These are phyloP conservation scores for Funneliformis caledonium DNA, from an alignment of 371 early-diverging fungal genomes.

Conservation along the genomic window DNA sequence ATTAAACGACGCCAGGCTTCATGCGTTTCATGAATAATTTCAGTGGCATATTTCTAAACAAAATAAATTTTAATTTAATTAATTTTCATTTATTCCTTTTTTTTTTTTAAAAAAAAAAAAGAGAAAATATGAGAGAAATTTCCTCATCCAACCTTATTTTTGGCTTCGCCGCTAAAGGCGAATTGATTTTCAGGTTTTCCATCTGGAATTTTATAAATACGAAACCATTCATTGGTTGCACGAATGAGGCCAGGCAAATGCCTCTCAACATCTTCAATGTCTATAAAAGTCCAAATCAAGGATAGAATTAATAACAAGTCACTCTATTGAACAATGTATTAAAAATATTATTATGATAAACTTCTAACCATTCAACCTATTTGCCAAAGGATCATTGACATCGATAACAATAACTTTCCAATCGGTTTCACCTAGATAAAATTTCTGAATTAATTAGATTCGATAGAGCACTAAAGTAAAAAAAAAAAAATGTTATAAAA, in stretches of 20 bases:
- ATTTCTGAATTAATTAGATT: background rate
- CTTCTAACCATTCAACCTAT: slow-evolving; percentile 85
- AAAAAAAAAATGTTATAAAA: slow-evolving; percentile 19
- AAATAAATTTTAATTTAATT: too few species aligned
- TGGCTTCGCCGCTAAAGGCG: slow-evolving; percentile 94
- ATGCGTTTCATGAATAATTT: slow-evolving; percentile 91
- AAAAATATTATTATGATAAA: too few species aligned
- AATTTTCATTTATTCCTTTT: background rate
- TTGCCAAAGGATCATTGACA: slow-evolving; percentile 90
- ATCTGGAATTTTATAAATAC: slow-evolving; percentile 99
- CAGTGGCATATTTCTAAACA: slow-evolving; percentile 82
- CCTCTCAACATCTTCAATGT: slow-evolving; percentile 96
- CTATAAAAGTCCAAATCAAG: slow-evolving; percentile 44
- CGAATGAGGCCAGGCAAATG: slow-evolving; percentile 94
- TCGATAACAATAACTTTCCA: slow-evolving; percentile 99
- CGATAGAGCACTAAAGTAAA: too few species aligned
- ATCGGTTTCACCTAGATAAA: slow-evolving; percentile 91
- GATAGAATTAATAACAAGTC: background rate
- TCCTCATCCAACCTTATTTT: slow-evolving; percentile 72
- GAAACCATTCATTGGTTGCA: slow-evolving; percentile 98
- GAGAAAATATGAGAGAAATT: too few species aligned
- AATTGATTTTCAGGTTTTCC: slow-evolving; percentile 99
- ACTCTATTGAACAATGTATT: background rate
- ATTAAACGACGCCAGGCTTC: slow-evolving; percentile 95
- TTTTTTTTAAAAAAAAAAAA: background rate